A percentile compares a stretch with the other conserved stretches of the same genome.
Conservation (phyloP, 768 basidiomycete species). For the Tylopilus sp. region DNA sequence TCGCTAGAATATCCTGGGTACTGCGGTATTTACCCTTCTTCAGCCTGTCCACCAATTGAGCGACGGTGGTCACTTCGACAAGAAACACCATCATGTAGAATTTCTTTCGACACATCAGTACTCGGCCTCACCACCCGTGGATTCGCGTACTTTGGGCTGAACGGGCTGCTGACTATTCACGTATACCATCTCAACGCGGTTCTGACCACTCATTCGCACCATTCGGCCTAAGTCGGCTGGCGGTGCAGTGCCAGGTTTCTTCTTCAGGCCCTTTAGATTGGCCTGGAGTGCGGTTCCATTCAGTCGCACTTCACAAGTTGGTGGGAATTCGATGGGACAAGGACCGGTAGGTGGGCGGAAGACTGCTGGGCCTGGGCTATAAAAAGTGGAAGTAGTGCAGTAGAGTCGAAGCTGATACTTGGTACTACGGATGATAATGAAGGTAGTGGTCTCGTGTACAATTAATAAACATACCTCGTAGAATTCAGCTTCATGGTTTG, state of each 20-base stretch:
- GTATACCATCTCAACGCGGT: constrained; percentile 84
- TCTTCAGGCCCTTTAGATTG: constrained; percentile 89
- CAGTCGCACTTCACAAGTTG: constrained; percentile 87
- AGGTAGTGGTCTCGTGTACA: neutral
- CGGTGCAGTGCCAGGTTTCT: constrained; percentile 92
- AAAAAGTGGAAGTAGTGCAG: constrained; percentile 82
- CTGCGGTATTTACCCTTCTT: constrained; percentile 64
- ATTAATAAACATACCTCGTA: constrained; percentile 44
- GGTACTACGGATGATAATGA: constrained; percentile 39
- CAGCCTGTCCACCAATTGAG: constrained; percentile 65
- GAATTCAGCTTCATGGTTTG: constrained; percentile 58
- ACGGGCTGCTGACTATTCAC: constrained; percentile 83
- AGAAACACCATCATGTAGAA: constrained; percentile 84
- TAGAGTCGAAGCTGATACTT: constrained; percentile 82
- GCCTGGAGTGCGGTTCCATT: constrained; percentile 67
- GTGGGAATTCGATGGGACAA: constrained; percentile 87
- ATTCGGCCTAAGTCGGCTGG: constrained; percentile 64
- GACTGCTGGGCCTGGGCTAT: constrained; percentile 44
- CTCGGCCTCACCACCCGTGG: neutral
- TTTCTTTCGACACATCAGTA: constrained; percentile 66
- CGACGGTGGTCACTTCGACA: constrained; percentile 72
- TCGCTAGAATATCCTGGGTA: constrained; percentile 58
- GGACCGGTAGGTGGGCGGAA: constrained; percentile 52
- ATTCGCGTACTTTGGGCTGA: constrained; percentile 58
- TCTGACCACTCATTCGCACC: constrained; percentile 42